Conservation (phyloP, 2,329 filamentous ascomycete genomes). For the Venturia nashicola region DNA sequence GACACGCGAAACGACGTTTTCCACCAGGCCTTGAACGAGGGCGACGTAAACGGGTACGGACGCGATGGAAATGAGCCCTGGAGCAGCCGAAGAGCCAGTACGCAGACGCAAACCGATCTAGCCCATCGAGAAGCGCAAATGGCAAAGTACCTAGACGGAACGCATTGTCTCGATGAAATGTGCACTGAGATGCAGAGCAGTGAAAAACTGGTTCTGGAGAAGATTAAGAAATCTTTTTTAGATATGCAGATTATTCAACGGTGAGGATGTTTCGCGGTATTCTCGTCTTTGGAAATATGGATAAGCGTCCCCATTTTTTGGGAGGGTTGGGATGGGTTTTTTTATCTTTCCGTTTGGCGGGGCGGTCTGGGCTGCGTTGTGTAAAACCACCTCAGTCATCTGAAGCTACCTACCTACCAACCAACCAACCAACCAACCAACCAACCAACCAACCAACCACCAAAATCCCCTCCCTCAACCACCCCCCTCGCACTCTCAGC, state of each 20-base stretch:
- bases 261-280: not conserved
- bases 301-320: no score
- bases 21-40: not conserved
- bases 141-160: constrained; percentile 59
- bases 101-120: constrained; percentile 8
- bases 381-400: no score
- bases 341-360: no score
- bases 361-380: no score
- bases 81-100: constrained; percentile 6
- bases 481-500: no score
- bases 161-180: constrained; percentile 70
- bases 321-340: no score
- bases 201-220: constrained; percentile 58
- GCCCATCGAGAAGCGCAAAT: constrained; percentile 30
- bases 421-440: no score
- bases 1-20: not conserved
- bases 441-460: no score
- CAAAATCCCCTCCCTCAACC: no score
- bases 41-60: not conserved
- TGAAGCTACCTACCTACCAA: no score
- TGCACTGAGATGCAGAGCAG: constrained; percentile 62
- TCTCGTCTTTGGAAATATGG: no score
- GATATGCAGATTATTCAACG: not conserved
- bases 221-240: constrained; percentile 31
- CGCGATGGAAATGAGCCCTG: not conserved